Evolutionary conservation across 371 early-diverging fungal species (phyloP).

Genomic region (Paraphysoderma sedebokerense): DNA sequence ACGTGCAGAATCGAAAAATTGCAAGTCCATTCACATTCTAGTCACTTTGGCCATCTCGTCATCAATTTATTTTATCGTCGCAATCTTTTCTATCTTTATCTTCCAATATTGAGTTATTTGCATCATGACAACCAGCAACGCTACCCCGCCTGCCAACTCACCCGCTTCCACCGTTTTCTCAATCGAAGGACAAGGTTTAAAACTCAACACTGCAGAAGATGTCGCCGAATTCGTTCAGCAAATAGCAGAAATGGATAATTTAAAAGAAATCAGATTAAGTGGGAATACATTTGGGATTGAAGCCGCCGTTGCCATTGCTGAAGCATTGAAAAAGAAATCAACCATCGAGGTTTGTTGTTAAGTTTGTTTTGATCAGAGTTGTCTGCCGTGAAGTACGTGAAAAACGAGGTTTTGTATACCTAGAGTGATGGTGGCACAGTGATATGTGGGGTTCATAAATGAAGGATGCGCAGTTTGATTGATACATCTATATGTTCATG

Average conservation of each 20-base stretch:
- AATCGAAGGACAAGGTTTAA: slow-evolving; percentile 47
- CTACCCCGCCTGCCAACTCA: not conserved
- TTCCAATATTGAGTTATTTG: no score
- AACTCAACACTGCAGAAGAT: slow-evolving; percentile 69
- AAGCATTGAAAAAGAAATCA: slow-evolving; percentile 43
- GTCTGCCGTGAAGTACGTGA: no score
- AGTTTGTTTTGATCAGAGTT: no score
- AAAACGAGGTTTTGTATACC: no score
- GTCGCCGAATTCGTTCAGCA: slow-evolving; percentile 52
- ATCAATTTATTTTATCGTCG: no score
- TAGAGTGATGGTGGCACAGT: no score
- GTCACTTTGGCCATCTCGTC: no score
- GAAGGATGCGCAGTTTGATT: not conserved
- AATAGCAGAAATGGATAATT: slow-evolving; percentile 35
- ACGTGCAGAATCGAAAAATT: no score
- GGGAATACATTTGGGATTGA: slow-evolving; percentile 93
- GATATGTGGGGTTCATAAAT: no score
- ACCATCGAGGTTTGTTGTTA: slow-evolving; percentile 54
- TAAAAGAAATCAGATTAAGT: slow-evolving; percentile 56
- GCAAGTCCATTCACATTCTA: no score
- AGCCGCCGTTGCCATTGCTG: slow-evolving; percentile 66
- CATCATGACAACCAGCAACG: no score
- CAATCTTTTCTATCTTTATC: no score
- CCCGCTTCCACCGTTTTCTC: slow-evolving; percentile 24
- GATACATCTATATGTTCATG: not conserved